phyloP scores from a whole-genome alignment of 352 stramenopile species.

The Pythium diclinum region DNA sequence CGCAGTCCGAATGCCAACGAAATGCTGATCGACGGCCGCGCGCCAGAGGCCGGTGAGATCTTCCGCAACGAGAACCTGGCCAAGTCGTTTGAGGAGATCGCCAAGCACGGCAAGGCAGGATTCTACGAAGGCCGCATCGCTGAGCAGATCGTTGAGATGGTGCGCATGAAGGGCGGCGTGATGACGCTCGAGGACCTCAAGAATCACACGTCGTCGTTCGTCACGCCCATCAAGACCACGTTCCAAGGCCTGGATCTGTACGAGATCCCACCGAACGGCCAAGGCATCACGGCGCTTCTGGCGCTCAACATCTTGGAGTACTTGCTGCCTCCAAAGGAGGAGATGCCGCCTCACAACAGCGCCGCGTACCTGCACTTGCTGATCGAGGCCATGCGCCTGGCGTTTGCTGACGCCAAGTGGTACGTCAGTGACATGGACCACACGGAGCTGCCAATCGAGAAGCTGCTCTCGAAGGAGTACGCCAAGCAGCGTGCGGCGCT shows the following conservation, averaged over 20 bases:
- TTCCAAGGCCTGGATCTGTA: conserved; percentile 90
- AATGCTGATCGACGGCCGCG: conserved; percentile 48
- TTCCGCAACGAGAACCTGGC: conserved; percentile 89
- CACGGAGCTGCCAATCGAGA: conserved; percentile 49
- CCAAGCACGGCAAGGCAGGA: conserved; percentile 78
- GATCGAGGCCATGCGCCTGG: conserved; percentile 92
- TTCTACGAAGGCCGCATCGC: conserved; percentile 87
- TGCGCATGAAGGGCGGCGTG: conserved; percentile 56
- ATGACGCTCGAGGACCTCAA: conserved; percentile 86
- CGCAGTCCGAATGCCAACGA: conserved; percentile 49
- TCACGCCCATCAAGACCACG: conserved; percentile 86
- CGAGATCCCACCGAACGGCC: conserved; percentile 94
- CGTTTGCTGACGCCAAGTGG: conserved; percentile 91
- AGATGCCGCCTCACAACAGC: conserved; percentile 42
- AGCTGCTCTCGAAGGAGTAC: conserved; percentile 82
- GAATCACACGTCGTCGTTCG: conserved; percentile 85
- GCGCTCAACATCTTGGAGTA: conserved; percentile 91
- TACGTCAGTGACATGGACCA: conserved; percentile 81
- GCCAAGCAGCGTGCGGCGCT: conserved; percentile 48
- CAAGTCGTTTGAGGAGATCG: conserved; percentile 82
- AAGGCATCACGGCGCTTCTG: conserved; percentile 95
- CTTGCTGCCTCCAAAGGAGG: conserved; percentile 37
- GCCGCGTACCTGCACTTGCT: conserved; percentile 86
- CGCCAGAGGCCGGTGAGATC: conserved; percentile 65
- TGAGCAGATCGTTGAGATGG: conserved; percentile 83